Percentiles rank a stretch among this genome's conserved stretches.
Evolutionary conservation across 83 land plant genomes (phyloP).

Genomic region (Thuja plicata): DNA sequence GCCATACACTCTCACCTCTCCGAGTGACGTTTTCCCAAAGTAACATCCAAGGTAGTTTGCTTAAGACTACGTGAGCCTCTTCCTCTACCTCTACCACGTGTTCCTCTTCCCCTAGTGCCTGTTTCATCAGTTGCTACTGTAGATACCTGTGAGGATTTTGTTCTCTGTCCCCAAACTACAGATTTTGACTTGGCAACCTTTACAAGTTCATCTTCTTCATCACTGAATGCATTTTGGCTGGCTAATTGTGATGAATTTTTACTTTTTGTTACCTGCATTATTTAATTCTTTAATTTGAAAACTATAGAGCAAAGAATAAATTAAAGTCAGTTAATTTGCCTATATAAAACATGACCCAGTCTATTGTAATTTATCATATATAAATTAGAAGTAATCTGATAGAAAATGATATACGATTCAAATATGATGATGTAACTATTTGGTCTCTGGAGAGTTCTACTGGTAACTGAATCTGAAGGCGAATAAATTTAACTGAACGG

Average conservation of each 20-base stretch:
- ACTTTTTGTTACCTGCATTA: conserved; percentile 23
- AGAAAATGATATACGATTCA: not conserved
- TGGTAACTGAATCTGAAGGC: not conserved
- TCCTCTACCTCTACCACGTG: conserved; percentile 80
- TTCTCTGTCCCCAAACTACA: conserved; percentile 29
- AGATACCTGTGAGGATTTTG: conserved; percentile 35
- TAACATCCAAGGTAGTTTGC: conserved; percentile 69
- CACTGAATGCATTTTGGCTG: conserved; percentile 65
- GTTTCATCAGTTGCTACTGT: conserved; percentile 38
- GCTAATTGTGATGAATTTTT: conserved; percentile 30
- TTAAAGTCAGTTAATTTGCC: not conserved
- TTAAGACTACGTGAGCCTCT: conserved; percentile 49
- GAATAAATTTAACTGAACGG: not conserved
- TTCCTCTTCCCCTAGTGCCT: conserved; percentile 22
- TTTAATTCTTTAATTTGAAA: not conserved
- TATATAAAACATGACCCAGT: not conserved
- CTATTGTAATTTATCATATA: not conserved
- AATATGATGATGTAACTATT: not conserved
- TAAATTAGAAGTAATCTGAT: not conserved
- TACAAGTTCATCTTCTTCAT: conserved; percentile 70
- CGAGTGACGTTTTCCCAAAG: conserved; percentile 43
- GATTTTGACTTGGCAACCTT: conserved; percentile 30
- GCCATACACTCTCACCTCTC: conserved; percentile 30
- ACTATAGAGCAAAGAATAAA: not conserved
- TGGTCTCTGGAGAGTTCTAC: not conserved